Evolutionary conservation across 163 green algal species (phyloP), one percentile per base, ranked within the genome.

Genomic region (Scenedesmus sp.): DNA sequence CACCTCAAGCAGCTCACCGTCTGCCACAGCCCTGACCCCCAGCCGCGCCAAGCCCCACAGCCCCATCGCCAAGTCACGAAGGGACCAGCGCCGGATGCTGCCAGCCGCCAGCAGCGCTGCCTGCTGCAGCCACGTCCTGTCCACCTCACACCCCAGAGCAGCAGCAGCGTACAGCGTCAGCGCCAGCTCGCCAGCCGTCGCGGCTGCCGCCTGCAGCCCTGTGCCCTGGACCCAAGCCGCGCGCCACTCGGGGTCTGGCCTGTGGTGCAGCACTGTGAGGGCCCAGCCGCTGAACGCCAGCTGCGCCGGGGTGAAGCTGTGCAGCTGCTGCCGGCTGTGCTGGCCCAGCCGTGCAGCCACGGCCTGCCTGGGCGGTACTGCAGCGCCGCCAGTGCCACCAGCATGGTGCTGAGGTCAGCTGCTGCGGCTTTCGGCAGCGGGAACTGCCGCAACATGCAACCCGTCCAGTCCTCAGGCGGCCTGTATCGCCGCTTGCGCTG

Each of bases 1-100:
- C n/a, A 84, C 59, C 81, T 85, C 68, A 16, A 92, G 65, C 56
- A 92, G 81, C 81, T 86, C 65, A 3, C 53, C 88, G n/a, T 78
- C 81, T 59, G 80, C 80, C 30, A 85, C 88, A n/a, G 61, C 80
- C 24, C 65, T 49, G 24, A 92, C 30, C 68, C 88, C 80, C 49
- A 89, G 65, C 81, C 44, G 81, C 2, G 81, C 81, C 26, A 89
- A 42, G 37, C 88, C 88, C 88, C 88, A 92, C 43, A 92, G 43
- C 15, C 78, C 88, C 68, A 59, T n/a, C 24, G 80, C 65, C 42
- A 70, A 1, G n/a, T 92, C 81, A 33, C 44, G 26, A 40, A 65
- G 15, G 37, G 42, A 78, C 88, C 88, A 92, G 46, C 76, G 44
- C 30, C 53, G 1, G 16, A 79, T 61, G 51, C 86, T 56, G 30